Evolutionary conservation across 106 monocot genomes (phyloP), one percentile per base, ranked within the genome.

Genomic region (Triglochin maritima): DNA sequence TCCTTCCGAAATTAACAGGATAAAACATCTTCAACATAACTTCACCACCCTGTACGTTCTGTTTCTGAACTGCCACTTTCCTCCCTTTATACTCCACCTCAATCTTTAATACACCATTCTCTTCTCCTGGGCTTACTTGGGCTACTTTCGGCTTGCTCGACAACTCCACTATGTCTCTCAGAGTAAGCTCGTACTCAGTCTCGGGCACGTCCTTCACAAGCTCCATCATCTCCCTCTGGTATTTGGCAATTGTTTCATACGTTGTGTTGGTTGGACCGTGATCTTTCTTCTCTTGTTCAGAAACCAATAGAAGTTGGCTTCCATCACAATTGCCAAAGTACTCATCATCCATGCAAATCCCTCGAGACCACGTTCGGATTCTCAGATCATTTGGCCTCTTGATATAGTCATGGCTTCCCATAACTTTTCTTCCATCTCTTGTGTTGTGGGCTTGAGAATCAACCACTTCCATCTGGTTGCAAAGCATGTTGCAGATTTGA

Each of bases 141-240:
- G 4, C 1, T 1, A 9, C 49, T 6, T 51, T 50, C 59, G 9
- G 4, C 49, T 13, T n/a, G 10, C 7, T 50, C 46, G 65, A 67
- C 12, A 73, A 5, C 66, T 79, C 73, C 59, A 72, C 73, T 2
- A 79, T 43, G 48, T 79, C 73, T 48, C 56, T 67, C 16, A 79
- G 63, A 3, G 79, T 54, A 47, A 79, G 68, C 58, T 79, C 73
- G 43, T 78, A 72, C 6, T 15, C 47, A 13, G 51, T 56, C 57
- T 79, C 73, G 1, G 73, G 67, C 57, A 69, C 49, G 47, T 63
- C 63, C 46, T 50, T 48, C 11, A 69, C 46, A 60, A 79, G 46
- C 15, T 71, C 65, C 50, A 71, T 69, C 71, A 71, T 77, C 50
- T 70, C 77, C 57, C 49, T 45, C 71, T 56, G 70, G 56, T 71